These are phyloP conservation scores for Solanum peruvianum DNA, from an alignment of 257 asterid species.

Conservation along the genomic window DNA sequence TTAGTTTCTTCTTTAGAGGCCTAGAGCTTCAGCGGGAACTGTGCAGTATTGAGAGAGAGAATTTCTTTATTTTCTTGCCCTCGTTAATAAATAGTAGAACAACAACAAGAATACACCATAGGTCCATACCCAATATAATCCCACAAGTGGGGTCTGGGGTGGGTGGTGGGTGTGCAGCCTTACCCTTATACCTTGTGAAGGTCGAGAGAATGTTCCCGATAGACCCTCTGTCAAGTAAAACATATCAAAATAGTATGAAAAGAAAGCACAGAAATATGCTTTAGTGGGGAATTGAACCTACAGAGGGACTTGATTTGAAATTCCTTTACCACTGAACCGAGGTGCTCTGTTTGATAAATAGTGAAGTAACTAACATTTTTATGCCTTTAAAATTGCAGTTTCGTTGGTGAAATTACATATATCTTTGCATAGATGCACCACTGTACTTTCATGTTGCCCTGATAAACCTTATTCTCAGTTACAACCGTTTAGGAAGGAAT, in stretches of 20 bases:
- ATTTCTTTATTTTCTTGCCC: background rate
- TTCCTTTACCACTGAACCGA: background rate
- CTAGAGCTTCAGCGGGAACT: background rate
- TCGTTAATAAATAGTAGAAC: background rate
- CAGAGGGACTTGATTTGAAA: background rate
- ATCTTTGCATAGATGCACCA: background rate
- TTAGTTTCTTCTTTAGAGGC: background rate
- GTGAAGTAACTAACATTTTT: background rate
- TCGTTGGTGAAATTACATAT: background rate
- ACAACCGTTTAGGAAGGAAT: conserved; percentile 65
- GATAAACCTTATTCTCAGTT: conserved; percentile 36
- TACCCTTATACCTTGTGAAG: background rate
- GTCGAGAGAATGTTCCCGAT: background rate
- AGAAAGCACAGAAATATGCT: background rate
- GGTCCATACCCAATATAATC: too few relatives aligned
- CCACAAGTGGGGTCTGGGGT: background rate
- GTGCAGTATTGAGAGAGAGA: background rate
- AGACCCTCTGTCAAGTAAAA: background rate
- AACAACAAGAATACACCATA: background rate
- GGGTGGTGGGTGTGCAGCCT: background rate
- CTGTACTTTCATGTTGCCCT: conserved; percentile 2
- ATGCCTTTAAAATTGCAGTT: background rate
- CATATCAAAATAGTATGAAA: background rate
- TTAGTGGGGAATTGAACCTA: background rate
- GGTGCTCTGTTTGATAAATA: background rate